Base-by-base conservation (phyloP, 176 grass and related monocot genomes). In the Oryza nivara region DNA sequence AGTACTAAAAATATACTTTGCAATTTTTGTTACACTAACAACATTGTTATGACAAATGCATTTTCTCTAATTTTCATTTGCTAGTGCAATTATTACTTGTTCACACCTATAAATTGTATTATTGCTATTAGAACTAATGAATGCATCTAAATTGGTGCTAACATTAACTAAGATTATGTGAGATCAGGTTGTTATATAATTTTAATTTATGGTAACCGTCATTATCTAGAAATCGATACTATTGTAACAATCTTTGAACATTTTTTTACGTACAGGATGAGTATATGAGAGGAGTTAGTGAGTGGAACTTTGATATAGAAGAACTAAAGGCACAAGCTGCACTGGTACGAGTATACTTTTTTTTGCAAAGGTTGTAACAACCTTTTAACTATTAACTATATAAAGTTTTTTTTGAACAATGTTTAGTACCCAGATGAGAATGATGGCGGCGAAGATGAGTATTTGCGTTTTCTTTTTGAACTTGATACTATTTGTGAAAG, bases 291-390 rank as follows among this genome's bases (percentile, higher is more conserved):
- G 96, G 96, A 73, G 87, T 98, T 34, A 98, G 96, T 77, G 82
- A 90, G 60, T 98, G 96, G 96, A 90, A 95, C 52, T 98, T 98
- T 68, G 93, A 98, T 82, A 89, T 98, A 6, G 83, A 88, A 56
- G 91, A 93, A 64, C 86, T 98, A 68, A 98, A 92, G 83, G 89
- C 86, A 85, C 96, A 98, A 70, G 91, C 91, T 46, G 86, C 75
- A 72, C 25, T 70, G 83, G 96, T 98, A 95, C 19, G 17, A 4
- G 23, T 32, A 15, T 49, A 83, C 67, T 76, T 11, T 35, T 35
- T 28, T 20, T 4, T 82, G 17, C 68, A 70, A 68, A 4, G 1
- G 28, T 66, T 80, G 7, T 65, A 1, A 6, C 0, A 54, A 45
- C 0, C 19, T 1, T 38, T 25, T 4, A 63, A 6, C 48, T 3